Conservation (phyloP, 2,329 filamentous ascomycete genomes). For the Ascomycota sp. region DNA sequence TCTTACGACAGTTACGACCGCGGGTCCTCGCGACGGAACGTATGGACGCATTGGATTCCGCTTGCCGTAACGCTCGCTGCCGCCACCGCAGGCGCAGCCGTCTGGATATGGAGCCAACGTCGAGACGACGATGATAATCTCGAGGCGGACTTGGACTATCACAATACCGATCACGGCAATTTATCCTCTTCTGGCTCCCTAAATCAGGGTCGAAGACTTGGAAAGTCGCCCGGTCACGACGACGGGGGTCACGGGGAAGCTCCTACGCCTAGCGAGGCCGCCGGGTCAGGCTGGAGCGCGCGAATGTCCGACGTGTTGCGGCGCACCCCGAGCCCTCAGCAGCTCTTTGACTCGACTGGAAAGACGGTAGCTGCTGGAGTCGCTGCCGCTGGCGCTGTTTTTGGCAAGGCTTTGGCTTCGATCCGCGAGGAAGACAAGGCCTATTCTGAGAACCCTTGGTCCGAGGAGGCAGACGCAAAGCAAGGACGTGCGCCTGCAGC, state of each 20-base stretch:
- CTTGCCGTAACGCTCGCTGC: constrained; percentile 69
- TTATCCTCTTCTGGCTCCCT: constrained; percentile 26
- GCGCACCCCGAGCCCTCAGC: constrained; percentile 67
- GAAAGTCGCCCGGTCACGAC: constrained; percentile 16
- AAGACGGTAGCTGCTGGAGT: constrained; percentile 62
- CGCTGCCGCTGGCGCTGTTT: constrained; percentile 58
- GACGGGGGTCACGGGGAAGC: constrained; percentile 20
- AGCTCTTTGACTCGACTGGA: constrained; percentile 65
- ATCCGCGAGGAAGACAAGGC: constrained; percentile 70
- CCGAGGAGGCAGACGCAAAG: constrained; percentile 62
- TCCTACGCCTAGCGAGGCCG: constrained; percentile 9
- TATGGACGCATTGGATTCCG: constrained; percentile 72
- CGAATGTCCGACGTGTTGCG: constrained; percentile 63
- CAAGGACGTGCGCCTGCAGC: constrained; percentile 19
- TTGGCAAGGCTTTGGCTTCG: constrained; percentile 61
- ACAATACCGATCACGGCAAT: constrained; percentile 27
- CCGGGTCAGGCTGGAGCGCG: constrained; percentile 39
- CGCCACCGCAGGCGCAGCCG: constrained; percentile 64
- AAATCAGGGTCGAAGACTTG: constrained; percentile 12
- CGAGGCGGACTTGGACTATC: constrained; percentile 25
- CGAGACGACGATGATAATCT: constrained; percentile 52
- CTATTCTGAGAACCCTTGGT: constrained; percentile 75
- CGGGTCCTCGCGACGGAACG: constrained; percentile 33
- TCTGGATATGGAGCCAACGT: constrained; percentile 87
- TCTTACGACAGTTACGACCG: constrained; percentile 37